Evolutionary conservation across 2,329 filamentous ascomycete genomes (phyloP), one percentile per base, ranked within the genome.

Genomic region (Calonectria pseudoturangicola): DNA sequence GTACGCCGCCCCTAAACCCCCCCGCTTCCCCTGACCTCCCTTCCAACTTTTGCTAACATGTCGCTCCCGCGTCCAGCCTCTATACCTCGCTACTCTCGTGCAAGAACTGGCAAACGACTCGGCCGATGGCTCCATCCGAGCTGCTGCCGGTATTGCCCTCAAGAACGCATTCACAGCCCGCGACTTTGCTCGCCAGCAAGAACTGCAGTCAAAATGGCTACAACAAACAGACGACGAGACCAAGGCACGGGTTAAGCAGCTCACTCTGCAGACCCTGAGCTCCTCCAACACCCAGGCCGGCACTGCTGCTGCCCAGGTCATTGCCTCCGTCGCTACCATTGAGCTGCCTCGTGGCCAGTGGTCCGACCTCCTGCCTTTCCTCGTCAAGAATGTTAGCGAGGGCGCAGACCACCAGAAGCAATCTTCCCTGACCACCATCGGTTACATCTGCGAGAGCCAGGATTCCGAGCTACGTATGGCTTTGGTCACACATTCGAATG

Each of bases 81-180:
- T 94, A 85, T 99, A 99, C 87, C 92, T 98, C 79, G 92, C 93
- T 79, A 97, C 95, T 76, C 94, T 99, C 83, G 96, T 97, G 79
- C 93, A 95, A 87, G 95, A 98, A 86, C 92, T 99, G 82, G 95
- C 96, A 83, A 98, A 98, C 86, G 96, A 98, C 83, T 90, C 91
- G 79, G 93, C 94, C 78, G 90, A 94, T 83, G 91, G 94, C 77
- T 91, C 95, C 83, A 97, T 98, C 83, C 94, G 97, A 89, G 94
- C 95, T 79, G 96, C 97, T 79, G 97, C 97, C 81, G 97, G 96
- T 92, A 92, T 99, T 80, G 96, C 97, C 79, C 89, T 99, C 82
- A 99, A 99, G 88, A 99, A 99, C 90, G 94, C 97, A 81, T 98
- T 99, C 88, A 95, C 95, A 82, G 94, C 96, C 82, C 94, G 97